phyloP scores from a whole-genome alignment of 371 early-diverging fungal species.

The Apophysomyces ossiformis region DNA sequence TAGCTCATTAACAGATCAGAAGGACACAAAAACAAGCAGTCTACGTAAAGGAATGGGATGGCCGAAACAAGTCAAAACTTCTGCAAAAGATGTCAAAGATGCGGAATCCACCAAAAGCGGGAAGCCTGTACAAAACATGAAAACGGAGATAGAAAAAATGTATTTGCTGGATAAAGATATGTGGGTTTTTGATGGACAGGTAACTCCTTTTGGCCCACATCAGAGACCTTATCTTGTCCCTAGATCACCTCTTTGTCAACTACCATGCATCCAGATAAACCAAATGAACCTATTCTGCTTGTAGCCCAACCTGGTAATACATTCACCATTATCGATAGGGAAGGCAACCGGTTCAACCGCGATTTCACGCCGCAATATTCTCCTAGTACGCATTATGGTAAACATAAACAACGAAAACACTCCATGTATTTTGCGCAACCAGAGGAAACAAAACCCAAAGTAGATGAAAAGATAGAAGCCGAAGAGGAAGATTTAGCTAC shows the following conservation, averaged over 20 bases:
- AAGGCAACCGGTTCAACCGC: conserved; percentile 56
- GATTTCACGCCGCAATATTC: conserved; percentile 49
- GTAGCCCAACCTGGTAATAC: conserved; percentile 69
- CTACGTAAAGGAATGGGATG: conserved; percentile 29
- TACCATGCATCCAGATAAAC: conserved; percentile 43
- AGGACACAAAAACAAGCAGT: conserved; percentile 18
- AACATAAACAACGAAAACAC: conserved; percentile 15
- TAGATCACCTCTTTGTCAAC: conserved; percentile 49
- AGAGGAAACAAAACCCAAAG: not conserved
- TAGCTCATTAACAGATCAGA: conserved; percentile 15
- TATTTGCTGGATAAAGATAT: conserved; percentile 54
- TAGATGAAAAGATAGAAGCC: not conserved
- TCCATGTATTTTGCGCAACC: conserved; percentile 1
- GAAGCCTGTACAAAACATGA: conserved; percentile 9
- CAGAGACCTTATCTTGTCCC: not conserved
- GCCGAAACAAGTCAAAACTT: conserved; percentile 14
- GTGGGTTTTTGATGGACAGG: conserved; percentile 69
- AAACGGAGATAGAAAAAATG: conserved; percentile 24
- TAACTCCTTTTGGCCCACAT: conserved; percentile 13
- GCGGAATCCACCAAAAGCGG: conserved; percentile 7
- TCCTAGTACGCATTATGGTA: conserved; percentile 20
- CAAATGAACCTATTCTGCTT: conserved; percentile 52
- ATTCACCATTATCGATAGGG: conserved; percentile 61
- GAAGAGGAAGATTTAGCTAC: conserved; percentile 17
- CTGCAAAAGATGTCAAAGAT: conserved; percentile 19